Base-by-base conservation (phyloP, 2,329 filamentous ascomycete species). In the Dothiorella sarmentorum region DNA sequence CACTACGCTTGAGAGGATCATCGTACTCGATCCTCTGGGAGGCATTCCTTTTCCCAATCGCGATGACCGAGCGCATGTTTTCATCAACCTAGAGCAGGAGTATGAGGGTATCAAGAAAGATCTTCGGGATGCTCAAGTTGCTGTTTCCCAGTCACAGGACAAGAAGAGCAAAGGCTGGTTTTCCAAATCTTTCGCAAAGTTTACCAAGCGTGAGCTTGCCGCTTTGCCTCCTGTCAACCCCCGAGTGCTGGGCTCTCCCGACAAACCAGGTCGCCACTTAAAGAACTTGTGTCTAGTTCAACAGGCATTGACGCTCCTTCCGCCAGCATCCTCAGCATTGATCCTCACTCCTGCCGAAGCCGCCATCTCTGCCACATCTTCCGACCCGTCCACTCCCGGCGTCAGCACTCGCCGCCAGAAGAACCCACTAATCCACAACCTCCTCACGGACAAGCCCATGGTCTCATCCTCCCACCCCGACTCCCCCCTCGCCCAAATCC, bases 21-120 rank as follows among this genome's bases (percentile, higher is more conserved):
- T 99, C 62, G 78, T 99, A 26, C 80, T 99, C 6, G 94, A 99
- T 71, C 86, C 90, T 0, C 75, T 91, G 0, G 94, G 94, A 3
- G 93, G 91, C 0, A 91, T 92, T 44, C 94, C 94, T 0, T 90
- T 60, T 70, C 81, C 66, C 75, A 80, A 70, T 71, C 82, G 63
- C 76, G 82, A 43, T 75, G 88, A 72, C 64, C 83, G 81, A 52
- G 82, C 88, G 2, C 88, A 94, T 69, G 84, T 94, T 7, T 97
- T 97, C 69, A 84, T 99, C 69, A 99, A 99, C 66, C 81, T 99
- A 59, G 89, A 95, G 68, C 91, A 97, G 68, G 93, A 99, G 69
- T 96, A 89, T 64, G 78, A 83, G 1, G 76, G 82, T 24, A 87
- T 96, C 49, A 80, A 84, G 61, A 73, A 81, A 15, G 83, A 91